A percentile compares a stretch with the other conserved stretches of the same genome.
phyloP scores from a whole-genome alignment of 1,139 yeast species.

The Sugiyamaella novakii region DNA sequence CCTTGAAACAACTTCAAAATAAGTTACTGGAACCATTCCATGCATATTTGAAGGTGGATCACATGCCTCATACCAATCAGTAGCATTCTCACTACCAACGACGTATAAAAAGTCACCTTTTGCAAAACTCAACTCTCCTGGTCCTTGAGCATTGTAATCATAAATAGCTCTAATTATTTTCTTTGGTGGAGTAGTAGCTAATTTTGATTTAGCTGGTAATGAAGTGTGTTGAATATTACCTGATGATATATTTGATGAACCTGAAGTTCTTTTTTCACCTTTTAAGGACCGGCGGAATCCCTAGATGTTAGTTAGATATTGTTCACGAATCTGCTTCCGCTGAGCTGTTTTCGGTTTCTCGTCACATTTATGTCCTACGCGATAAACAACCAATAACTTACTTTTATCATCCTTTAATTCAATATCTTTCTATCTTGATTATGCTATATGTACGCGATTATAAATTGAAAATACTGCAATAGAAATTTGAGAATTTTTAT shows the following conservation, averaged over 20 bases:
- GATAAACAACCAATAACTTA: too few relatives aligned
- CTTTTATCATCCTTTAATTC: too few relatives aligned
- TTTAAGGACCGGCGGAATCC: conserved; percentile 43
- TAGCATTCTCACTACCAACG: conserved; percentile 58
- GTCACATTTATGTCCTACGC: too few relatives aligned
- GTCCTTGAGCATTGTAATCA: conserved; percentile 76
- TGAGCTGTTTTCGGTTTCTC: background rate
- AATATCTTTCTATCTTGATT: too few relatives aligned
- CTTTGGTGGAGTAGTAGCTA: conserved; percentile 55
- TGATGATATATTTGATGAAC: conserved; percentile 6
- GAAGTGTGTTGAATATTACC: conserved; percentile 11
- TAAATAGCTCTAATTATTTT: conserved; percentile 83
- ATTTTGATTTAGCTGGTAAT: conserved; percentile 24
- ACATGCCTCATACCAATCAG: conserved; percentile 85
- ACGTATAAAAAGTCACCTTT: conserved; percentile 92
- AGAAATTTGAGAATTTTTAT: too few relatives aligned
- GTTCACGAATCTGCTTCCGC: background rate
- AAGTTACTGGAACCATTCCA: conserved; percentile 86
- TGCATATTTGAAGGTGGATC: conserved; percentile 76
- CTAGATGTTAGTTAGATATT: conserved; percentile 18
- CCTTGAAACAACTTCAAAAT: conserved; percentile 78
- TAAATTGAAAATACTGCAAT: too few relatives aligned
- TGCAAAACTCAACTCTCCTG: conserved; percentile 75
- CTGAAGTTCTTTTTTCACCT: conserved; percentile 40
- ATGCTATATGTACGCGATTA: too few relatives aligned